Evolutionary conservation across 2,329 filamentous ascomycete species (phyloP), one percentile per base, ranked within the genome.

Genomic region (Fusarium nygamai): DNA sequence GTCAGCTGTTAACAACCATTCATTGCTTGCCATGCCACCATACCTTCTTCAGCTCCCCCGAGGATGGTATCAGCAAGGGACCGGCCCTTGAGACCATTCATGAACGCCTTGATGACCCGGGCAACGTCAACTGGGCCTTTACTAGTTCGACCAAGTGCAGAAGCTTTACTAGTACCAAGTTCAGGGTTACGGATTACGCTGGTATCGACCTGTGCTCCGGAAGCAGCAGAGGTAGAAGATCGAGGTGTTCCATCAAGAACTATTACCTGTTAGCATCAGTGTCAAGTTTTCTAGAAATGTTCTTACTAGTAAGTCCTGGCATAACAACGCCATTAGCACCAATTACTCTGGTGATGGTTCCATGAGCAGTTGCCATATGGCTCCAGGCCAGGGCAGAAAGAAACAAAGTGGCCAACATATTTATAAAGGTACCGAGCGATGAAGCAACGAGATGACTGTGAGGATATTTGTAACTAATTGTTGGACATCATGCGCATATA

Each of bases 191-290:
- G 58, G 19, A 65, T 65, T 3, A 65, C 63, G 27, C 63, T 65
- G 13, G 63, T 65, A 63, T 65, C 58, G 19, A 9, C 47, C 39
- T 65, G 63, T 0, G 38, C 63, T 2, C 63, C 58, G 13, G 39
- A 46, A 12, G 63, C 47, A 63, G 46, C 63, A 24, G 63, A 65
- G 5, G 58, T 65, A 6, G 33, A 44, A 13, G 58, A 65, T 24
- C 58, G 47, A 47, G 58, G 63, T 24, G 58, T 65, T 46, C 63
- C 58, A 13, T 65, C 63, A 29, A 63, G n/a, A n/a, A 65, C 58
- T 65, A 11, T 16, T 2, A 2, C 8, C 8, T 8, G 7, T 65
- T 20, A 65, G 57, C 22, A 20, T 4, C 8, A 51, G 17, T 5
- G 8, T 10, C 8, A n/a, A 20, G 9, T 5, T 31, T 19, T 8